phyloP scores from a whole-genome alignment of 2,329 filamentous ascomycete genomes.

The Aureobasidium sp. region DNA sequence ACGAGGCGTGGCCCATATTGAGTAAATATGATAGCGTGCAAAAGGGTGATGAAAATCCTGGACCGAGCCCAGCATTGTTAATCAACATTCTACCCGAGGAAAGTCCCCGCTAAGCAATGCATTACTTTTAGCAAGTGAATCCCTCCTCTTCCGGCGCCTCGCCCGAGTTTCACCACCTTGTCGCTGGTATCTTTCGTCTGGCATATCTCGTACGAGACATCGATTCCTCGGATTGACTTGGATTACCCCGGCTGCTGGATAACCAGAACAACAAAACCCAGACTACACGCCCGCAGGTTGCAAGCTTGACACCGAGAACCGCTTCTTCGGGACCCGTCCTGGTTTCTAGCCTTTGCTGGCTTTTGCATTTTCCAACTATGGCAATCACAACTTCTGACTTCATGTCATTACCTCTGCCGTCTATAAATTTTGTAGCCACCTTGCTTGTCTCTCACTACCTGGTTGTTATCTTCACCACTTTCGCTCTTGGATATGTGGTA shows the following conservation, averaged over 20 bases:
- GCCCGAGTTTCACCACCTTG: not conserved
- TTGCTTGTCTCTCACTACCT: not conserved
- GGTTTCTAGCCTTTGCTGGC: not conserved
- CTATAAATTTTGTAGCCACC: not conserved
- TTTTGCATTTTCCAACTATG: conserved; percentile 3
- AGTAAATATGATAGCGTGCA: not conserved
- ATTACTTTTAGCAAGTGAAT: conserved; percentile 1
- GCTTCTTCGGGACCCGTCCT: not conserved
- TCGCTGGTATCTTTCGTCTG: not conserved
- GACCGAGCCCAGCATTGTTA: not conserved
- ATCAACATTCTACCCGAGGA: not conserved
- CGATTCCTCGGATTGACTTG: not conserved
- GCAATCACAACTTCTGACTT: not conserved
- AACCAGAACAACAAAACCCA: not conserved
- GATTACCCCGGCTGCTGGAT: not conserved
- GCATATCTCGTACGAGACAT: not conserved
- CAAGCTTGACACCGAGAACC: conserved; percentile 3
- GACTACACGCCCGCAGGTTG: conserved; percentile 3
- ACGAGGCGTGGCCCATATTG: conserved; percentile 1
- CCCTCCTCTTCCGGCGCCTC: not conserved
- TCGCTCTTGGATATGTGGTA: conserved; percentile 19
- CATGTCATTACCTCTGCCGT: not conserved
- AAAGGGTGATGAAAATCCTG: not conserved
- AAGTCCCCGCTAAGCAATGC: not conserved
- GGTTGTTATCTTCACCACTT: not conserved